Conservation (phyloP, 441 rosid species). For the Eutrema salsugineum region DNA sequence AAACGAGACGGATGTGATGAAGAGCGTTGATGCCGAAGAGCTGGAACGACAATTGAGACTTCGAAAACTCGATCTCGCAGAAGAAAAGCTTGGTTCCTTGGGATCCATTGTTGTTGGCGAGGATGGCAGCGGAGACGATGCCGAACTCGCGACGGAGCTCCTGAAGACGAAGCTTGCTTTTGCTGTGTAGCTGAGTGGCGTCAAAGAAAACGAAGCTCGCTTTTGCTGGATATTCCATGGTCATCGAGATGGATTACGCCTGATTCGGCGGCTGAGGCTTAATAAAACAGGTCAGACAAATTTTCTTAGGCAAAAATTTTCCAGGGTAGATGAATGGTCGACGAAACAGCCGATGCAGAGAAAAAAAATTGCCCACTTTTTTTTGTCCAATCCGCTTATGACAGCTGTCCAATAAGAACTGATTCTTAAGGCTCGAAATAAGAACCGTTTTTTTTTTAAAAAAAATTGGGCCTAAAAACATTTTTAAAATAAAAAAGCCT, state of each 20-base stretch:
- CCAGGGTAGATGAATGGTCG: too few species aligned
- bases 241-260: slow-evolving; percentile 82
- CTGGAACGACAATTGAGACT: slow-evolving; percentile 65
- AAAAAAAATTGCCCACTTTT: too few species aligned
- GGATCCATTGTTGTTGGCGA: slow-evolving; percentile 55
- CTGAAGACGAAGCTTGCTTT: slow-evolving; percentile 60
- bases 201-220: slow-evolving; percentile 97
- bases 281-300: too few species aligned
- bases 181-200: slow-evolving; percentile 78
- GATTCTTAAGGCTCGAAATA: too few species aligned
- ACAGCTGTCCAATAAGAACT: too few species aligned
- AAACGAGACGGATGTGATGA: slow-evolving; percentile 82
- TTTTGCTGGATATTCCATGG: slow-evolving; percentile 61
- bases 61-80: slow-evolving; percentile 79
- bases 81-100: slow-evolving; percentile 61
- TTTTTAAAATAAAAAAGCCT: too few species aligned
- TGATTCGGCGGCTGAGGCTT: slow-evolving; percentile 48
- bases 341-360: too few species aligned
- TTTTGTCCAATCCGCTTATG: too few species aligned
- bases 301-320: too few species aligned
- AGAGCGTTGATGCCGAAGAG: slow-evolving; percentile 83
- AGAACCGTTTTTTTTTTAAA: too few species aligned
- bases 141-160: slow-evolving; percentile 71
- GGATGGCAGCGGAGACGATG: slow-evolving; percentile 64
- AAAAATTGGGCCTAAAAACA: too few species aligned